Evolutionary conservation across 208 protist species (phyloP), one percentile per base, ranked within the genome.

Genomic region (Phytomonas sp.): DNA sequence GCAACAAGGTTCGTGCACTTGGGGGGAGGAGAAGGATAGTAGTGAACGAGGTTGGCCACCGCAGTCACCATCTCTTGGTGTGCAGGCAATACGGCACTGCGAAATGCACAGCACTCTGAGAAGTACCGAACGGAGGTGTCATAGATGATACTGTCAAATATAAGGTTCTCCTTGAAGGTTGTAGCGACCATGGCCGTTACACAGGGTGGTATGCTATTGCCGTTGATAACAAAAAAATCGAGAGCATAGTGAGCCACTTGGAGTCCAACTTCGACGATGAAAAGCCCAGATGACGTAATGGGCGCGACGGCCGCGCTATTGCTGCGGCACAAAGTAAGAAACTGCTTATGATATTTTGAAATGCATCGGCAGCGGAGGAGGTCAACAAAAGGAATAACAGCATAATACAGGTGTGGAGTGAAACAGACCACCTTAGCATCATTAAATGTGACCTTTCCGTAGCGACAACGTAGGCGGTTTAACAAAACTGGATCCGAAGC

Each of bases 231-330:
- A 34, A 93, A 94, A 63, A 92, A 88, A 64, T 96, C 91, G 7
- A 96, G 76, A 6, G 91, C 88, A 73, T 92, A 96, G 77, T 94
- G 79, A 56, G 82, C 86, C 69, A 94, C 88, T 71, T 96, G 88
- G 66, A 94, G 86, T 31, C 91, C 91, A 26, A 96, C 77, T 78
- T 94, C 88, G 19, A 94, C 74, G 31, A 96, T 81, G 60, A 94
- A 83, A 19, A 94, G 71, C 4, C 91, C 91, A 32, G 77, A 75
- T 11, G 75, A 74, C 8, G 74, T 77, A 63, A 93, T 80, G 33
- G 83, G 82, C 7, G 71, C 62, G 19, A 60, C 65, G 49, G 69
- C 16, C 1, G 63, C 29, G 49, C 49, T 34, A 45, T 82, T 71
- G 31, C 66, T 66, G 5, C 79, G 60, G 36, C 32, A 40, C 29